phyloP scores from a whole-genome alignment of 2,329 filamentous ascomycete species.

The Dactylonectria estremocensis region DNA sequence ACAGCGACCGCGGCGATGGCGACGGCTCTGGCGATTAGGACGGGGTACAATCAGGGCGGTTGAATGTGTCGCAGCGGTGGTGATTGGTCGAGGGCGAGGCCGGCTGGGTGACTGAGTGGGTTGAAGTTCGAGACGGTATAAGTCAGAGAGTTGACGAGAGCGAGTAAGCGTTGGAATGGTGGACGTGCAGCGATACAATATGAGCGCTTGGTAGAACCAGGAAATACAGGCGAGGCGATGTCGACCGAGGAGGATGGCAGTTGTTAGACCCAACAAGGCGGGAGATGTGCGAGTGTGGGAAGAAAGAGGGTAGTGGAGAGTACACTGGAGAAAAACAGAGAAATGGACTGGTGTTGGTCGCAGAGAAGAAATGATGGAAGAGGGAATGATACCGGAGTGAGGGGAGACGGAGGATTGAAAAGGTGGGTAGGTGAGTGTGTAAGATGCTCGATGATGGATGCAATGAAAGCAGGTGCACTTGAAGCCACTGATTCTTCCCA shows the following conservation, averaged over 20 bases:
- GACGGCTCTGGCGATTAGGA: constrained; percentile 17
- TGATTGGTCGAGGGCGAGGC: constrained; percentile 30
- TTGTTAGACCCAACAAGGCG: neutral
- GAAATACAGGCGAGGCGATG: neutral
- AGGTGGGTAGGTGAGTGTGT: constrained; percentile 8
- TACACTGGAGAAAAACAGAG: neutral
- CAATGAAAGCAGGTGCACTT: constrained; percentile 1
- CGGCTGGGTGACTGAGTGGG: constrained; percentile 24
- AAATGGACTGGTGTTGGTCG: neutral
- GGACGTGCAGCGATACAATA: neutral
- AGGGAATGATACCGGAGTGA: neutral
- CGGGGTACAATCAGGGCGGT: constrained; percentile 16
- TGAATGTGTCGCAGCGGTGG: constrained; percentile 16
- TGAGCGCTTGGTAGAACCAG: neutral
- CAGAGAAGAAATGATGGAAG: neutral
- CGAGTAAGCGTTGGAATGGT: neutral
- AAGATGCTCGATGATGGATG: constrained; percentile 10
- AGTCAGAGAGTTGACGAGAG: constrained; percentile 21
- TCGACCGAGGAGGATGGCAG: neutral
- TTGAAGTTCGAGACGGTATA: constrained; percentile 30
- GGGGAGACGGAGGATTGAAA: neutral
- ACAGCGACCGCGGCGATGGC: constrained; percentile 16
- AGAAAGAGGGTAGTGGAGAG: neutral
- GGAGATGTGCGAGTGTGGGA: neutral
- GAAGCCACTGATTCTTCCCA: constrained; percentile 13